These are phyloP conservation scores for Henckelia pumila DNA, from an alignment of 257 asterid genomes.

Conservation along the genomic window DNA sequence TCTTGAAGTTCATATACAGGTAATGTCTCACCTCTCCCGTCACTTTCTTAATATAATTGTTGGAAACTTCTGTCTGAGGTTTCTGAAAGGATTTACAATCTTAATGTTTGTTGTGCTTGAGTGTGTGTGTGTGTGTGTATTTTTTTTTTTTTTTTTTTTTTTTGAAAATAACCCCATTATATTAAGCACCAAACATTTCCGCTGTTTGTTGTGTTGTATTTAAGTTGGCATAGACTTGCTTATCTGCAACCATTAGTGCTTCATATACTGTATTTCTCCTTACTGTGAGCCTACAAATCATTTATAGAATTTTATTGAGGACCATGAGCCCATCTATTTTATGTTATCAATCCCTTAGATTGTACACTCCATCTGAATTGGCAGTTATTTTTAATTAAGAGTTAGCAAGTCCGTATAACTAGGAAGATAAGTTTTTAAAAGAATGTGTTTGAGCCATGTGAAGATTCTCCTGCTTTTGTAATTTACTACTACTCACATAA, in stretches of 20 bases:
- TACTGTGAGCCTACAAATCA: not conserved
- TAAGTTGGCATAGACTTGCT: constrained; percentile 9
- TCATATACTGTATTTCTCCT: not conserved
- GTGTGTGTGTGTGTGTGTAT: too few relatives aligned
- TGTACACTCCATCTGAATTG: not conserved
- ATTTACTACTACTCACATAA: not conserved
- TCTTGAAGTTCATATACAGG: constrained; percentile 99
- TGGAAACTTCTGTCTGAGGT: constrained; percentile 21
- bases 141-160: too few relatives aligned
- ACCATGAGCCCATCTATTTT: not conserved
- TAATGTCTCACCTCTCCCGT: constrained; percentile 26
- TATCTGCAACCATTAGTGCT: not conserved
- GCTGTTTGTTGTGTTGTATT: not conserved
- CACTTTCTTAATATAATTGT: constrained; percentile 24
- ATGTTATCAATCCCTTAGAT: not conserved
- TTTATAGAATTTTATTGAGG: not conserved
- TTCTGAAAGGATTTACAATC: constrained; percentile 9
- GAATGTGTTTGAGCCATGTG: not conserved
- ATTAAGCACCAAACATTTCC: too few relatives aligned
- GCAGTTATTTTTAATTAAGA: not conserved
- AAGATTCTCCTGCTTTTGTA: not conserved
- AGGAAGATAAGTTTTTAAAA: not conserved
- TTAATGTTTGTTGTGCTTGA: too few relatives aligned
- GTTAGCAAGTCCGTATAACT: too few relatives aligned
- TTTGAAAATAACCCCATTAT: too few relatives aligned